These are phyloP conservation scores for Fusarium sp. DNA, from an alignment of 2,329 filamentous ascomycete species.

Conservation along the genomic window DNA sequence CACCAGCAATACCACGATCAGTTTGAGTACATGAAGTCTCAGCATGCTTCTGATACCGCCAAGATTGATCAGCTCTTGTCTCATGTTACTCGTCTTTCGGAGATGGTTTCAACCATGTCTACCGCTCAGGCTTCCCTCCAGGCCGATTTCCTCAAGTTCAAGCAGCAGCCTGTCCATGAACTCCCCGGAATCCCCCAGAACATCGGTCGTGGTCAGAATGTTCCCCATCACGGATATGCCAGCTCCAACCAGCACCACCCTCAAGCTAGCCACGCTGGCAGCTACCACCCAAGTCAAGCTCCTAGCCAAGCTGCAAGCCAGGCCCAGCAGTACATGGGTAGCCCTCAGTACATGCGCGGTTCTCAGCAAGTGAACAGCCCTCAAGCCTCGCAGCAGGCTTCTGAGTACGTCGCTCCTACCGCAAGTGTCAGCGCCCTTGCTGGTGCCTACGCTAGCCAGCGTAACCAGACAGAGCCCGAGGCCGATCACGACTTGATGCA, in stretches of 20 bases:
- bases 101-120: constrained; percentile 77
- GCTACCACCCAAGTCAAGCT: constrained; percentile 49
- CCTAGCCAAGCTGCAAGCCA: constrained; percentile 50
- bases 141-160: constrained; percentile 69
- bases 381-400: constrained; percentile 48
- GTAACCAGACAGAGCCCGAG: constrained; percentile 50
- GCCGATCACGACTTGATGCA: constrained; percentile 64
- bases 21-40: constrained; percentile 62
- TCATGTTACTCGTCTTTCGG: constrained; percentile 73
- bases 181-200: constrained; percentile 48
- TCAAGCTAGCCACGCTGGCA: constrained; percentile 47
- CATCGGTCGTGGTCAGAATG: constrained; percentile 35
- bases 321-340: constrained; percentile 49
- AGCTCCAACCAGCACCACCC: constrained; percentile 37
- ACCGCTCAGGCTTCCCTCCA: constrained; percentile 76
- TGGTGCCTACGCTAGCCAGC: constrained; percentile 51
- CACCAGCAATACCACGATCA: constrained; percentile 69
- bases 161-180: constrained; percentile 61
- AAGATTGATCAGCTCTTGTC: constrained; percentile 81
- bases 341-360: constrained; percentile 52
- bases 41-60: constrained; percentile 61
- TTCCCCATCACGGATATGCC: constrained; percentile 46
- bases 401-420: constrained; percentile 48
- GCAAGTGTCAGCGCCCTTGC: constrained; percentile 50
- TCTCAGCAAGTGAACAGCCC: constrained; percentile 49